Conservation (phyloP, 2,329 filamentous ascomycete genomes). For the Graphilbum fragrans region DNA sequence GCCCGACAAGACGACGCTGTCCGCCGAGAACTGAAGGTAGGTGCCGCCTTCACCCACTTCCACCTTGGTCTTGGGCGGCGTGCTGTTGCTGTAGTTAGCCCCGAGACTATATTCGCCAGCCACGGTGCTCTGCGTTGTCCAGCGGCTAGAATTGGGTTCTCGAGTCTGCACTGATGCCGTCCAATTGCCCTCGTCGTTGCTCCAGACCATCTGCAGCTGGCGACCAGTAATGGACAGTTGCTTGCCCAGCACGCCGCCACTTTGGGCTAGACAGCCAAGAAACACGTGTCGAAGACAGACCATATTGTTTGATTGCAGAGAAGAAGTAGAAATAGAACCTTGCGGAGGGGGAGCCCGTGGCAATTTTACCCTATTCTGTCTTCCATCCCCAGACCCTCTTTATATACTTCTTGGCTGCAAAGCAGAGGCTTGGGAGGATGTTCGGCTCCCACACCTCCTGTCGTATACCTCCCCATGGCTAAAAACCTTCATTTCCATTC, state of each 20-base stretch:
- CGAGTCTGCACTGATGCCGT: not conserved
- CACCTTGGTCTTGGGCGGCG: not conserved
- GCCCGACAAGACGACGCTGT: not conserved
- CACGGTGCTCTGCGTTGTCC: not conserved
- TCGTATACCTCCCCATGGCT: too few species aligned
- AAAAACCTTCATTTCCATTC: too few species aligned
- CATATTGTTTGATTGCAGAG: too few species aligned
- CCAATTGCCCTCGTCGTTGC: conserved; percentile 1
- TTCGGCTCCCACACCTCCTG: too few species aligned
- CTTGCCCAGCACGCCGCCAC: not conserved
- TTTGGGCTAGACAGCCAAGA: not conserved
- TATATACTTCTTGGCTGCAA: too few species aligned
- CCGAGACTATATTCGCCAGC: conserved; percentile 1
- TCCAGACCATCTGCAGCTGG: conserved; percentile 3
- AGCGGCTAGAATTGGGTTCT: not conserved
- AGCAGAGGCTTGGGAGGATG: too few species aligned
- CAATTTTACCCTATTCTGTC: too few species aligned
- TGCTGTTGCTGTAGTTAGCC: conserved; percentile 1
- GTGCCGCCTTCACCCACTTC: conserved; percentile 1
- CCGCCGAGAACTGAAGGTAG: not conserved
- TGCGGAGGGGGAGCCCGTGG: too few species aligned
- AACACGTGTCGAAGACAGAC: not conserved
- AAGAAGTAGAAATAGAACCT: too few species aligned
- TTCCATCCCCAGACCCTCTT: too few species aligned
- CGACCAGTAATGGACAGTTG: not conserved